Percentiles rank a stretch among this genome's conserved stretches.
Evolutionary conservation across 768 basidiomycete genomes (phyloP).

Genomic region (Filobasidium wieringae): DNA sequence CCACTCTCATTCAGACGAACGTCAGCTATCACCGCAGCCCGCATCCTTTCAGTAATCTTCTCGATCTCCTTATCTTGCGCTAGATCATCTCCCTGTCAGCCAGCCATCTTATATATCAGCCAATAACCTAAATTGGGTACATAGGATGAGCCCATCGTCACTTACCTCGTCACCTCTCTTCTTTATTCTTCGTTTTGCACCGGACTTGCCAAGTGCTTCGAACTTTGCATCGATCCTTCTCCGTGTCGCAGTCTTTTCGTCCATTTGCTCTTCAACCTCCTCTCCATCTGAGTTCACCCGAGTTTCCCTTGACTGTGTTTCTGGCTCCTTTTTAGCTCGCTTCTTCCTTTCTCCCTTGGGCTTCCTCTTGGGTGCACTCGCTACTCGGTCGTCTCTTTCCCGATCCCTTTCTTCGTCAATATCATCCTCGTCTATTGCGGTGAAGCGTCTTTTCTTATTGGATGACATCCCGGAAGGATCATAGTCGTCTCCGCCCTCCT

Average conservation of each 20-base stretch:
- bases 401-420: slow-evolving; percentile 26
- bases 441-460: slow-evolving; percentile 22
- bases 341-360: slow-evolving; percentile 47
- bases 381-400: slow-evolving; percentile 34
- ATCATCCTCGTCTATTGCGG: slow-evolving; percentile 32
- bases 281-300: slow-evolving; percentile 44
- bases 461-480: slow-evolving; percentile 33
- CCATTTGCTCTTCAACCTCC: not conserved
- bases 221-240: slow-evolving; percentile 68
- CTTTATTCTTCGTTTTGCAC: slow-evolving; percentile 48
- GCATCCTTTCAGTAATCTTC: slow-evolving; percentile 49
- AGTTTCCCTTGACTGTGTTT: slow-evolving; percentile 42
- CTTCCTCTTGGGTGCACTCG: slow-evolving; percentile 39
- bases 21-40: slow-evolving; percentile 66
- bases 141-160: slow-evolving; percentile 6
- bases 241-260: slow-evolving; percentile 39
- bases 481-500: slow-evolving; percentile 47
- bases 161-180: slow-evolving; percentile 56
- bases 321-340: slow-evolving; percentile 42
- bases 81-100: slow-evolving; percentile 6
- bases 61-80: slow-evolving; percentile 15
- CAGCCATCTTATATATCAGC: not conserved
- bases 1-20: slow-evolving; percentile 72
- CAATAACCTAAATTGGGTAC: not conserved
- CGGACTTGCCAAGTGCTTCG: slow-evolving; percentile 69